These are phyloP conservation scores for Phytophthora pistaciae DNA, from an alignment of 352 stramenopile species.

Conservation along the genomic window DNA sequence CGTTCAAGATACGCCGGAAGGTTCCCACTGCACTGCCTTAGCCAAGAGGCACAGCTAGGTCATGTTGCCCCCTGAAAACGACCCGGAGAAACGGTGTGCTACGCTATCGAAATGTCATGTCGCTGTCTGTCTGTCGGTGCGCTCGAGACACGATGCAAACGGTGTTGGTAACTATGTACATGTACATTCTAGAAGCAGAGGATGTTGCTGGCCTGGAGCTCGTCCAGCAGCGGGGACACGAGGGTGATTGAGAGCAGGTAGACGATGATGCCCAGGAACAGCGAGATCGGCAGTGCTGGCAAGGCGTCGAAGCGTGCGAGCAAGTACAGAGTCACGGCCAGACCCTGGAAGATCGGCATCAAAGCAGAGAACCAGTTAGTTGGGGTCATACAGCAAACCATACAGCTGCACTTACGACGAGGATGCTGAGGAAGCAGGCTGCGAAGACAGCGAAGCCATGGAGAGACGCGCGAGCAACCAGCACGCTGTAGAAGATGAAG, in stretches of 20 bases:
- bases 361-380: conserved; percentile 7
- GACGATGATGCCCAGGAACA: conserved; percentile 85
- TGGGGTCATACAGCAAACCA: neutral
- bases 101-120: neutral
- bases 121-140: neutral
- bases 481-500: conserved; percentile 99
- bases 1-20: conserved; percentile 11
- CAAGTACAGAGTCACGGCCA: conserved; percentile 94
- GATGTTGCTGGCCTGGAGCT: conserved; percentile 30
- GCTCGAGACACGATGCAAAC: conserved; percentile 4
- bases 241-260: conserved; percentile 53
- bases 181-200: conserved; percentile 27
- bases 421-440: conserved; percentile 91
- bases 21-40: conserved; percentile 4
- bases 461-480: conserved; percentile 94
- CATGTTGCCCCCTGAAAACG: conserved; percentile 21
- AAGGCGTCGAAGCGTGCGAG: conserved; percentile 94
- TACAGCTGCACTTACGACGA: conserved; percentile 78
- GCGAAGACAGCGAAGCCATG: conserved; percentile 94
- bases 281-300: conserved; percentile 96
- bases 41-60: conserved; percentile 16
- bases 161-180: neutral
- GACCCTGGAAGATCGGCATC: conserved; percentile 44
- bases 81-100: conserved; percentile 21
- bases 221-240: conserved; percentile 45